Percentiles rank a stretch among this genome's conserved stretches.
phyloP scores from a whole-genome alignment of 495 filamentous ascomycete species.

The Durotheca rogersii region DNA sequence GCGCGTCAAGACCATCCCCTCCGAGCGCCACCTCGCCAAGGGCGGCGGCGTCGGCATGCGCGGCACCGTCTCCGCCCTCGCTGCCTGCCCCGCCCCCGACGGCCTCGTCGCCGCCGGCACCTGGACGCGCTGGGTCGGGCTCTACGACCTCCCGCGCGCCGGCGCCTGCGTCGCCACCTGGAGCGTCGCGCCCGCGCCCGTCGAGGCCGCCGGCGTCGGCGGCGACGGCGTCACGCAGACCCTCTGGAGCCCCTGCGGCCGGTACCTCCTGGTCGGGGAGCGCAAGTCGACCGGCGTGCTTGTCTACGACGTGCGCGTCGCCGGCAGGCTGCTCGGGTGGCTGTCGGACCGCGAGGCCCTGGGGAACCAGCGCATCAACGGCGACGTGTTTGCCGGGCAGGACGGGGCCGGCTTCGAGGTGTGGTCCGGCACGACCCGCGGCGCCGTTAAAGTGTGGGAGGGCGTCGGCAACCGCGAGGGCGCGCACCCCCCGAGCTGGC shows the following conservation, averaged over 20 bases:
- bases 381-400: constrained; percentile 61
- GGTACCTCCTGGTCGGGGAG: constrained; percentile 86
- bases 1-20: constrained; percentile 70
- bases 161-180: constrained; percentile 72
- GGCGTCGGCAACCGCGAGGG: constrained; percentile 59
- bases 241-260: constrained; percentile 80
- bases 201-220: constrained; percentile 40
- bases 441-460: constrained; percentile 73
- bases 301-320: constrained; percentile 81
- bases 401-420: constrained; percentile 63
- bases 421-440: constrained; percentile 84
- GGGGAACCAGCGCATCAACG: constrained; percentile 76
- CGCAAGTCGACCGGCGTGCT: constrained; percentile 70
- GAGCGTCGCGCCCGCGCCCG: constrained; percentile 46
- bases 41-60: constrained; percentile 78
- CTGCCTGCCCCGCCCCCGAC: constrained; percentile 33
- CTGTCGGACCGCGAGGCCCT: constrained; percentile 67
- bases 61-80: constrained; percentile 73
- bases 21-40: constrained; percentile 67
- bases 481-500: constrained; percentile 54
- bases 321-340: constrained; percentile 65
- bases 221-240: constrained; percentile 75
- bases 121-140: constrained; percentile 69
- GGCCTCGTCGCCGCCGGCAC: constrained; percentile 79
- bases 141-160: constrained; percentile 69